A percentile compares a stretch with the other conserved stretches of the same genome.
Evolutionary conservation across 2,329 filamentous ascomycete genomes (phyloP).

Genomic region (Chrysoporthe deuterocubensis): DNA sequence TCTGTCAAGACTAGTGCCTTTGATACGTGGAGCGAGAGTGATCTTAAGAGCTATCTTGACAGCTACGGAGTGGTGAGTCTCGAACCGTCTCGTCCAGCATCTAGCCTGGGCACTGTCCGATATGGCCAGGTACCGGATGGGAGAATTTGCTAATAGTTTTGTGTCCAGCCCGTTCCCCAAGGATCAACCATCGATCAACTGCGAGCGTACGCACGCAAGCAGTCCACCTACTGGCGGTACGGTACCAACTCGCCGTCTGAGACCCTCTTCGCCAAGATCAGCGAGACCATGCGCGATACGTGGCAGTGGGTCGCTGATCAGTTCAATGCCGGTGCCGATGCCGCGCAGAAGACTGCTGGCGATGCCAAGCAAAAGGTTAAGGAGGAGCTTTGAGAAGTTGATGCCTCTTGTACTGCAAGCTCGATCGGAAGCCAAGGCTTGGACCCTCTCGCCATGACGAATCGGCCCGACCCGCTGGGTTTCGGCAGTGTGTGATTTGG

Average conservation of each 20-base stretch:
- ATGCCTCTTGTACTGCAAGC: background rate
- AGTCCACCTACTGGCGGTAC: conserved; percentile 77
- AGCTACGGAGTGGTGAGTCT: conserved; percentile 69
- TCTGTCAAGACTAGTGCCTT: conserved; percentile 69
- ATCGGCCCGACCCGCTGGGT: background rate
- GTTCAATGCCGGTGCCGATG: conserved; percentile 52
- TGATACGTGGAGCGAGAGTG: conserved; percentile 72
- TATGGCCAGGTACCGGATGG: background rate
- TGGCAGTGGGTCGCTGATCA: conserved; percentile 58
- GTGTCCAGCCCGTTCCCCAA: conserved; percentile 59
- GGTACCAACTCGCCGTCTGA: conserved; percentile 69
- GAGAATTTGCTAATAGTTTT: conserved; percentile 30
- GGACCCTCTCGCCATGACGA: background rate
- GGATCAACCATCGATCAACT: conserved; percentile 71
- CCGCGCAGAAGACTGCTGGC: conserved; percentile 52
- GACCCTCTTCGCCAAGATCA: conserved; percentile 68
- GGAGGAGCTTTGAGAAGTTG: conserved; percentile 52
- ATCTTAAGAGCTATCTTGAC: conserved; percentile 80
- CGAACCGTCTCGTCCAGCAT: background rate
- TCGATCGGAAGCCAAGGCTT: background rate
- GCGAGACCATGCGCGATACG: conserved; percentile 50
- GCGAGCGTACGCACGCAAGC: conserved; percentile 71
- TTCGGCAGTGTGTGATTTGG: background rate
- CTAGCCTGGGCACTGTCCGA: too few species aligned
- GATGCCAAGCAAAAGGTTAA: conserved; percentile 45